Conservation (phyloP, 352 stramenopile species). For the Blastocystis sp. region DNA sequence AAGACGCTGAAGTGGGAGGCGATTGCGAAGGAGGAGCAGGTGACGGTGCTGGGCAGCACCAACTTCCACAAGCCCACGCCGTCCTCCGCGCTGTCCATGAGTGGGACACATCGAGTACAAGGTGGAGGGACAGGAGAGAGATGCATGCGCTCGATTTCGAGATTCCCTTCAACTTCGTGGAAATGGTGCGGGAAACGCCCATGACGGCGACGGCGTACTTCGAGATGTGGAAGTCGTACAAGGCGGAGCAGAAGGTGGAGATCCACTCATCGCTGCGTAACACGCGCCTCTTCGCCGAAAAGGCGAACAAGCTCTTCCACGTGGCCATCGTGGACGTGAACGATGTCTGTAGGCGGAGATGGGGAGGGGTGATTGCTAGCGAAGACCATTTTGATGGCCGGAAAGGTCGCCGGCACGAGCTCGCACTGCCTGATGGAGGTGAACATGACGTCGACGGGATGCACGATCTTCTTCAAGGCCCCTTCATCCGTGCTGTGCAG, state of each 20-base stretch:
- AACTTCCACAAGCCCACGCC: slow-evolving; percentile 68
- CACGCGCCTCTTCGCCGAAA: slow-evolving; percentile 47
- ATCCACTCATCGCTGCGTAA: slow-evolving; percentile 48
- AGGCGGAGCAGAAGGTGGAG: slow-evolving; percentile 42
- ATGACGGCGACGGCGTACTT: slow-evolving; percentile 50
- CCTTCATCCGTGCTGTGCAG: slow-evolving; percentile 34
- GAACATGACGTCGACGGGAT: slow-evolving; percentile 62
- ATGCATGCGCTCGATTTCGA: slow-evolving; percentile 25
- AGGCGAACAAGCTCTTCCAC: slow-evolving; percentile 46
- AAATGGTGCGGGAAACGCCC: slow-evolving; percentile 46
- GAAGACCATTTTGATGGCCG: slow-evolving; percentile 29
- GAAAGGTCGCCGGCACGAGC: slow-evolving; percentile 36
- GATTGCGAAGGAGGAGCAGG: slow-evolving; percentile 22
- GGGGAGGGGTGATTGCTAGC: slow-evolving; percentile 13
- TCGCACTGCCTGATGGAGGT: slow-evolving; percentile 59
- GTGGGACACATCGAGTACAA: slow-evolving; percentile 25
- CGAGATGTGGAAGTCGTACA: slow-evolving; percentile 36
- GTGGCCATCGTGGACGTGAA: slow-evolving; percentile 48
- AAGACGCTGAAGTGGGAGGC: slow-evolving; percentile 2
- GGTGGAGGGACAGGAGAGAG: neutral
- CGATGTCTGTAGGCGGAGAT: neutral
- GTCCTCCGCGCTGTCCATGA: slow-evolving; percentile 10
- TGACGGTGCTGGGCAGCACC: slow-evolving; percentile 34
- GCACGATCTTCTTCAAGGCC: slow-evolving; percentile 61
- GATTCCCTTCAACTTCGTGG: slow-evolving; percentile 66